Conservation (phyloP, 2,329 filamentous ascomycete genomes). For the Aspergillus calidoustus region DNA sequence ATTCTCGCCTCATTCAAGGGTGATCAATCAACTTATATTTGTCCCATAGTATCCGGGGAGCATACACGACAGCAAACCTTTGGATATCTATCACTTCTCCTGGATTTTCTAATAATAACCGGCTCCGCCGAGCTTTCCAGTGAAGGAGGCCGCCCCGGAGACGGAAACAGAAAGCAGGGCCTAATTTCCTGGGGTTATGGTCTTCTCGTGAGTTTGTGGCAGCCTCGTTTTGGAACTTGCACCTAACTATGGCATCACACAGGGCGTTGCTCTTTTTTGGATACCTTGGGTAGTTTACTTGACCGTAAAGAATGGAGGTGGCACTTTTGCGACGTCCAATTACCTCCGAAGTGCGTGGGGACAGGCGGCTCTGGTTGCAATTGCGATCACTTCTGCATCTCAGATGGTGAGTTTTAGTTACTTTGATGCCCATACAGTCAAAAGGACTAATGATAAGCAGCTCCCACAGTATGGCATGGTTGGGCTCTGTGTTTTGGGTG, state of each 20-base stretch:
- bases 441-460: constrained; percentile 35
- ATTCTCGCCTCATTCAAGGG: constrained; percentile 40
- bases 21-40: constrained; percentile 55
- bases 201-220: constrained; percentile 33
- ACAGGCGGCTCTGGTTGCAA: constrained; percentile 40
- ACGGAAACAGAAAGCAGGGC: constrained; percentile 30
- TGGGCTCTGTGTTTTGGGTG: constrained; percentile 44
- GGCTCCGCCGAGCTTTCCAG: constrained; percentile 35
- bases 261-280: constrained; percentile 45
- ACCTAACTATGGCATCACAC: not conserved
- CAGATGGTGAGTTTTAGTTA: constrained; percentile 42
- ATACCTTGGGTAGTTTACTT: constrained; percentile 40
- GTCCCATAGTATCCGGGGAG: constrained; percentile 45
- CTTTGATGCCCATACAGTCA: not conserved
- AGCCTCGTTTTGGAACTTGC: not conserved
- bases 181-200: constrained; percentile 35
- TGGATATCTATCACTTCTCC: constrained; percentile 41
- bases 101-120: constrained; percentile 50
- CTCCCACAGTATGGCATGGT: constrained; percentile 45
- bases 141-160: constrained; percentile 25
- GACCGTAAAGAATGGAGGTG: constrained; percentile 39
- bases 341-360: constrained; percentile 46
- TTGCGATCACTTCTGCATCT: constrained; percentile 41
- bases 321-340: constrained; percentile 43
- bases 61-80: constrained; percentile 41